Evolutionary conservation across 495 filamentous ascomycete genomes (phyloP).

Genomic region (Lasiosphaeria miniovina): DNA sequence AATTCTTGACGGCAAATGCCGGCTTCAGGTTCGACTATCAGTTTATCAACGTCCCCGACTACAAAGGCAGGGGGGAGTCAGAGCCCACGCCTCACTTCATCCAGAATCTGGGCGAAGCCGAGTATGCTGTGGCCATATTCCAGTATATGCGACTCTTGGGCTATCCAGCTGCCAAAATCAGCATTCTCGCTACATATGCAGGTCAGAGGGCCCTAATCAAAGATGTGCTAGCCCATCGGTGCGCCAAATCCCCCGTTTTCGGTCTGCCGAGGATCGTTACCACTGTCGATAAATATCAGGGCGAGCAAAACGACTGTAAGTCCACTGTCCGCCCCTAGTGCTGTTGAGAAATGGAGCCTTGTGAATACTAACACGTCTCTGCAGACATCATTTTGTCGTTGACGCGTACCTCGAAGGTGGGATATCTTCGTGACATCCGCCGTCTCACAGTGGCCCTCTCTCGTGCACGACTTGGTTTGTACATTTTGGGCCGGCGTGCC

Average conservation of each 20-base stretch:
- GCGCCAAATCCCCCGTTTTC: slow-evolving; percentile 78
- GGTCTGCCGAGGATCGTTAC: slow-evolving; percentile 86
- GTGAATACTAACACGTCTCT: slow-evolving; percentile 11
- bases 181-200: slow-evolving; percentile 89
- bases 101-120: slow-evolving; percentile 94
- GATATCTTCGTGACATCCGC: slow-evolving; percentile 89
- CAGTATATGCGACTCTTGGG: slow-evolving; percentile 97
- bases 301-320: slow-evolving; percentile 98
- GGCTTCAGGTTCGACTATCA: slow-evolving; percentile 94
- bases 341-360: background rate
- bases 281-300: slow-evolving; percentile 98
- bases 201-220: slow-evolving; percentile 89
- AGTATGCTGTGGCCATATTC: slow-evolving; percentile 92
- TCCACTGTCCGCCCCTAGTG: slow-evolving; percentile 13
- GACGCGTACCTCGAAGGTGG: slow-evolving; percentile 82
- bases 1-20: slow-evolving; percentile 82
- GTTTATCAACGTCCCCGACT: slow-evolving; percentile 94
- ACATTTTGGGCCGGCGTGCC: slow-evolving; percentile 85
- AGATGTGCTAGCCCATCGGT: slow-evolving; percentile 85
- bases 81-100: slow-evolving; percentile 96
- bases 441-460: slow-evolving; percentile 96
- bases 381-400: slow-evolving; percentile 90
- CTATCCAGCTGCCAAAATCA: slow-evolving; percentile 89
- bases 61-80: slow-evolving; percentile 83
- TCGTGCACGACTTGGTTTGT: slow-evolving; percentile 85